phyloP scores from a whole-genome alignment of 2,329 filamentous ascomycete genomes.

The Xylariomycetidae sp. region DNA sequence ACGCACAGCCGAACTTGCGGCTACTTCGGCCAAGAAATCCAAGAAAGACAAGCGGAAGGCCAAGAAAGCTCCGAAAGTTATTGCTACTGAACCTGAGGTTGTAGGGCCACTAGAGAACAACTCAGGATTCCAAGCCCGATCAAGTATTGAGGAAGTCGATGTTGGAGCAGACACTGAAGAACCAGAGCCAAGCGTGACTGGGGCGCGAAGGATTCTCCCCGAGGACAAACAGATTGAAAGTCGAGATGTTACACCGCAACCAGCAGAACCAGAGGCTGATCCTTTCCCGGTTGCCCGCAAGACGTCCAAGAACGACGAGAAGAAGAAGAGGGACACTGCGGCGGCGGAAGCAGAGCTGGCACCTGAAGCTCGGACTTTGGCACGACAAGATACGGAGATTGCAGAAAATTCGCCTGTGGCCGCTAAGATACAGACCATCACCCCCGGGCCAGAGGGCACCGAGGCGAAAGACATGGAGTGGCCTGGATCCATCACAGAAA shows the following conservation, averaged over 20 bases:
- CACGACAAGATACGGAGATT: constrained; percentile 7
- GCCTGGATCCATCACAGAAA: constrained; percentile 21
- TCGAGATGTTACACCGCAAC: constrained; percentile 1
- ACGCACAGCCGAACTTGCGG: too few relatives aligned
- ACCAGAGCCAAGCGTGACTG: too few relatives aligned
- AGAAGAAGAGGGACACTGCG: constrained; percentile 27
- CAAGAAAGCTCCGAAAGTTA: constrained; percentile 4
- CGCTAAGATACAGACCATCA: constrained; percentile 1
- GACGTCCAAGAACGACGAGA: constrained; percentile 32
- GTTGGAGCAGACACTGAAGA: too few relatives aligned
- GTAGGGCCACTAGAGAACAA: constrained; percentile 5
- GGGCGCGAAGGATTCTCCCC: too few relatives aligned
- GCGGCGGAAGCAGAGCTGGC: constrained; percentile 15
- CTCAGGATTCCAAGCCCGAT: too few relatives aligned
- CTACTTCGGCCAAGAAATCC: constrained; percentile 24
- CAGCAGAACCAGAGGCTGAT: constrained; percentile 10
- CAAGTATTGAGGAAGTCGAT: too few relatives aligned
- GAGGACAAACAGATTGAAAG: too few relatives aligned
- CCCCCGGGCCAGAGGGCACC: constrained; percentile 6
- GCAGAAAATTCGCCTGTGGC: constrained; percentile 3
- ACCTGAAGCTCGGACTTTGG: constrained; percentile 11
- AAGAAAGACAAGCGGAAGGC: constrained; percentile 26
- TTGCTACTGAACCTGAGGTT: constrained; percentile 6
- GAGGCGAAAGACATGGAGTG: constrained; percentile 15
- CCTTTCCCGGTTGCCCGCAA: constrained; percentile 18